These are phyloP conservation scores for Sordariomycetes sp. DNA, from an alignment of 2,329 filamentous ascomycete genomes.

Conservation along the genomic window DNA sequence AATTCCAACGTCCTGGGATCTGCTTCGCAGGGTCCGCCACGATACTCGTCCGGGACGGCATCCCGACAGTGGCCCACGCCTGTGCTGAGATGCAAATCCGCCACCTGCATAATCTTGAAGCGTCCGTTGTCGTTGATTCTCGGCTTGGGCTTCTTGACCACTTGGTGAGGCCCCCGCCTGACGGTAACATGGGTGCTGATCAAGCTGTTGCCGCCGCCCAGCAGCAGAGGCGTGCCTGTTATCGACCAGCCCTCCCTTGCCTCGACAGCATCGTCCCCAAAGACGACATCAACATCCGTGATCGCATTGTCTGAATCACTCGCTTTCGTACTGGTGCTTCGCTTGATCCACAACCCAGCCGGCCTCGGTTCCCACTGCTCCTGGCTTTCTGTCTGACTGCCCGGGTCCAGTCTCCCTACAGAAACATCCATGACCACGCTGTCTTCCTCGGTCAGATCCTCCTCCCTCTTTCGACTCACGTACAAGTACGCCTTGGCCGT, in stretches of 20 bases:
- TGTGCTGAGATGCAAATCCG: constrained; percentile 91
- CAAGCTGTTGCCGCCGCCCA: constrained; percentile 47
- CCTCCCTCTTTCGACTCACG: constrained; percentile 75
- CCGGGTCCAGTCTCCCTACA: constrained; percentile 65
- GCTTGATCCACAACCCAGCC: constrained; percentile 73
- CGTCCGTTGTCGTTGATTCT: constrained; percentile 81
- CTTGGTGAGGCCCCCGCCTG: constrained; percentile 48
- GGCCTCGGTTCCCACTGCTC: constrained; percentile 69
- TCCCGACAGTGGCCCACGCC: constrained; percentile 81
- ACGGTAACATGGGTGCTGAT: constrained; percentile 66
- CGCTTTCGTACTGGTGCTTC: constrained; percentile 61
- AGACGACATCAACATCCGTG: constrained; percentile 77
- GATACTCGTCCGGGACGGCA: constrained; percentile 63
- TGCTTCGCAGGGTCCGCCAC: constrained; percentile 76
- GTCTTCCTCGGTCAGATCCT: constrained; percentile 66
- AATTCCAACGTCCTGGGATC: constrained; percentile 90
- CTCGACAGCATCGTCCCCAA: constrained; percentile 85
- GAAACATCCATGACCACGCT: constrained; percentile 72
- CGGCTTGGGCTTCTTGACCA: constrained; percentile 60
- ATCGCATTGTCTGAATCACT: constrained; percentile 68
- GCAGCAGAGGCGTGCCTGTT: constrained; percentile 61
- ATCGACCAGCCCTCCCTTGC: constrained; percentile 80
- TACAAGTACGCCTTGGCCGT: constrained; percentile 71
- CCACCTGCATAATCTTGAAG: constrained; percentile 95
- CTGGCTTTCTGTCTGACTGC: constrained; percentile 30